These are phyloP conservation scores for Gaultheria prostrata DNA, from an alignment of 148 eudicot species.

Conservation along the genomic window DNA sequence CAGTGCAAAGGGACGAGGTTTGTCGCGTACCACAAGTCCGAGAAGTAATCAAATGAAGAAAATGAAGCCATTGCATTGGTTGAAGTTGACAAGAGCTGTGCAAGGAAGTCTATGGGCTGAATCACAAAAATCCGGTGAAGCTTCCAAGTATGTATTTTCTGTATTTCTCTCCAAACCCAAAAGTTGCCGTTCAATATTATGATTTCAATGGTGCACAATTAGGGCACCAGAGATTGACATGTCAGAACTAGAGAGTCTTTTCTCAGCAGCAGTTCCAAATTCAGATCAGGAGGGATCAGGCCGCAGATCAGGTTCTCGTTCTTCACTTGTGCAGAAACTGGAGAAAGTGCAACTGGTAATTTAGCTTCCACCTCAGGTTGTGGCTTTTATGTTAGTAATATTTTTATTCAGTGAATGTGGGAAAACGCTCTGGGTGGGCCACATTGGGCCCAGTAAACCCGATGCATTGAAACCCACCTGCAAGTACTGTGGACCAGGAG, in stretches of 20 bases:
- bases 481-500: background rate
- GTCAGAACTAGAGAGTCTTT: constrained; percentile 81
- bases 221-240: constrained; percentile 96
- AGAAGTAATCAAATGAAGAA: constrained; percentile 54
- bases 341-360: constrained; percentile 82
- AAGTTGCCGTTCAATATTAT: constrained; percentile 10
- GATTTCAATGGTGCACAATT: constrained; percentile 8
- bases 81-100: constrained; percentile 83
- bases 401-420: background rate
- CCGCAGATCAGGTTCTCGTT: constrained; percentile 44
- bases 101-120: constrained; percentile 97
- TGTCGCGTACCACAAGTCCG: constrained; percentile 39
- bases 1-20: constrained; percentile 38
- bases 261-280: constrained; percentile 69
- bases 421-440: background rate
- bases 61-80: constrained; percentile 90
- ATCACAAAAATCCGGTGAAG: constrained; percentile 66
- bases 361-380: constrained; percentile 1
- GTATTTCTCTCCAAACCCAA: background rate
- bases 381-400: background rate
- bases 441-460: background rate
- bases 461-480: background rate
- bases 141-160: constrained; percentile 51
- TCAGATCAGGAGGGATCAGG: constrained; percentile 43
- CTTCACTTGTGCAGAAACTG: constrained; percentile 45